These are phyloP conservation scores for Magnusiomyces sp. DNA, from an alignment of 1,139 yeast genomes.

Conservation along the genomic window DNA sequence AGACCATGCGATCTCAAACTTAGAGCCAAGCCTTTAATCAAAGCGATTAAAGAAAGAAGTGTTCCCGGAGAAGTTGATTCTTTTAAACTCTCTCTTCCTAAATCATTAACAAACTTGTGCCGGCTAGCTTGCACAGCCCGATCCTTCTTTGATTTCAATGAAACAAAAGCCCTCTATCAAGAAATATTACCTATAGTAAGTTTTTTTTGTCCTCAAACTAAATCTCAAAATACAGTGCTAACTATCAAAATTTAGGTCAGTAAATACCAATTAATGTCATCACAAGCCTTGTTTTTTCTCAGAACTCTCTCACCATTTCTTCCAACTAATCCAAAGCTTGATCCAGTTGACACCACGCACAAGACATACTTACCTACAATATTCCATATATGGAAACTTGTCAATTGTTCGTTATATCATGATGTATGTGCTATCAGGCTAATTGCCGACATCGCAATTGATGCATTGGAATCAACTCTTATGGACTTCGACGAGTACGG, in stretches of 20 bases:
- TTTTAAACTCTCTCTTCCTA: conserved; percentile 18
- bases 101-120: conserved; percentile 39
- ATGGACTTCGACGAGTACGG: conserved; percentile 43
- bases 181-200: conserved; percentile 40
- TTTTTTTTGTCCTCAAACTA: conserved; percentile 8
- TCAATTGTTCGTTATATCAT: conserved; percentile 47
- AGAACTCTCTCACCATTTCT: conserved; percentile 21
- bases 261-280: conserved; percentile 5
- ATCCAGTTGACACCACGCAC: conserved; percentile 17
- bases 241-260: conserved; percentile 4
- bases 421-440: conserved; percentile 63
- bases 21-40: conserved; percentile 8
- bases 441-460: conserved; percentile 54
- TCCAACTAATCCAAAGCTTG: neutral
- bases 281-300: conserved; percentile 8
- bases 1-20: conserved; percentile 16
- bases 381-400: conserved; percentile 66
- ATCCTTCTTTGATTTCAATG: conserved; percentile 34
- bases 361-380: conserved; percentile 40
- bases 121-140: conserved; percentile 44
- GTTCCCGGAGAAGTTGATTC: conserved; percentile 12
- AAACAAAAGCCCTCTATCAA: conserved; percentile 33
- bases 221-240: conserved; percentile 6
- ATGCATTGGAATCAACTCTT: conserved; percentile 29
- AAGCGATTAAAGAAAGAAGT: conserved; percentile 6